Conservation (phyloP, 1,284 basidiomycete species). For the Inonotus obliquus region DNA sequence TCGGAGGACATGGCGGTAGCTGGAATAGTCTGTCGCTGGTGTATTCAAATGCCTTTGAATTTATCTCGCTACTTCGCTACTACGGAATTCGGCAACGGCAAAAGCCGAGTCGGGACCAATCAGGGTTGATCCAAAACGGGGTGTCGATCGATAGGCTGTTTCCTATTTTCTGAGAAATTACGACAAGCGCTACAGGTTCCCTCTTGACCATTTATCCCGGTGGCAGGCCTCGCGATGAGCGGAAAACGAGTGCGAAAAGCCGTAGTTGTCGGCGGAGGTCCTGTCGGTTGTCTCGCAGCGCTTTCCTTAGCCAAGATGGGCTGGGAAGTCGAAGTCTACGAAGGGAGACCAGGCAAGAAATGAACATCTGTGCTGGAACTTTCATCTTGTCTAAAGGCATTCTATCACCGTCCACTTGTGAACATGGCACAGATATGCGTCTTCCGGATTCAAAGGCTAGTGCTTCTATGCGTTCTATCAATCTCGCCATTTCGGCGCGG, state of each 20-base stretch:
- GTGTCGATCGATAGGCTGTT: background rate
- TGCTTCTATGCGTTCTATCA: constrained; percentile 83
- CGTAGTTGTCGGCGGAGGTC: constrained; percentile 81
- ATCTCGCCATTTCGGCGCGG: constrained; percentile 91
- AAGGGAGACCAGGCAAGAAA: constrained; percentile 74
- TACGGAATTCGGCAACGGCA: no score
- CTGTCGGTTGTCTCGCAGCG: constrained; percentile 91
- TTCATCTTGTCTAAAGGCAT: constrained; percentile 18
- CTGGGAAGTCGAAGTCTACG: constrained; percentile 89
- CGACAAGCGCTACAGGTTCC: background rate
- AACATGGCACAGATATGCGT: constrained; percentile 56
- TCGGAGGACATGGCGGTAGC: background rate
- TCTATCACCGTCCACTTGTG: constrained; percentile 16
- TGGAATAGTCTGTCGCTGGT: background rate
- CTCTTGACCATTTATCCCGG: background rate
- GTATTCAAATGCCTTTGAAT: no score
- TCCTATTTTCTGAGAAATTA: background rate
- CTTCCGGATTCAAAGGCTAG: constrained; percentile 60
- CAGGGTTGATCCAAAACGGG: background rate
- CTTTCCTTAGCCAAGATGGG: constrained; percentile 84
- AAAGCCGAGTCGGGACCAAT: no score
- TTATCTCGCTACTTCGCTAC: no score
- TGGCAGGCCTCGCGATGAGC: background rate
- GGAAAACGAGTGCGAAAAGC: constrained; percentile 34
- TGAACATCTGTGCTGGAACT: constrained; percentile 17